Base-by-base conservation (phyloP, 2,329 filamentous ascomycete species). In the Myriosclerotinia curreyana region DNA sequence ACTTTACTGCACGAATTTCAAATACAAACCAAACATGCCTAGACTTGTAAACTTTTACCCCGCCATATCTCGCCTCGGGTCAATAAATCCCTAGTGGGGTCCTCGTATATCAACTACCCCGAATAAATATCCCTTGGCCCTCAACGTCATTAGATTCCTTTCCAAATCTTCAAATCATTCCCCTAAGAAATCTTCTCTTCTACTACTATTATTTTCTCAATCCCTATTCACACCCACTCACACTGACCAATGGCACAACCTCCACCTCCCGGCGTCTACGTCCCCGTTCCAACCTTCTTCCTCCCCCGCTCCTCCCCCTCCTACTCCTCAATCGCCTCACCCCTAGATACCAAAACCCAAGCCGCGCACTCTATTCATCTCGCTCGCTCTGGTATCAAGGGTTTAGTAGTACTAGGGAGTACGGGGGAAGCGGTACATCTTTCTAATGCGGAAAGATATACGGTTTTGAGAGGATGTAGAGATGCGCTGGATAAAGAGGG, bases 391-490 rank as follows among this genome's bases (percentile, higher is more conserved):
- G 86, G 86, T 46, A 82, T 88, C 68, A 80, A 77, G 62, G 86
- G 86, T 15, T 78, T 88, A 3, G 84, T 88, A 3, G 78, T 87
- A 42, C 79, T 87, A 44, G 86, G 86, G 34, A 85, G 81, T 48
- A 88, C 85, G 0, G 86, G 86, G 65, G 86, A 88, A 74, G 85
- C 84, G 2, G 82, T 87, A 31, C 85, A 86, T 74, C 76, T 88
- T 63, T 81, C 82, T 9, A 79, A 79, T 64, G 73, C 77, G 40
- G 86, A 88, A 72, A 82, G 85, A 55, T 79, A 78, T 66, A 78
- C 81, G 22, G 74, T 87, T 55, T 77, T 88, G 56, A 77, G 77
- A 9, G 79, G 79, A 52, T 81, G 86, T 49, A 79, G 83, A 65
- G 79, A 81, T 71, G 81, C 80, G 9, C 75, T 86, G 44, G 80